Evolutionary conservation across 495 filamentous ascomycete genomes (phyloP), one percentile per base, ranked within the genome.

Genomic region (Penicillium psychrofluorescens): DNA sequence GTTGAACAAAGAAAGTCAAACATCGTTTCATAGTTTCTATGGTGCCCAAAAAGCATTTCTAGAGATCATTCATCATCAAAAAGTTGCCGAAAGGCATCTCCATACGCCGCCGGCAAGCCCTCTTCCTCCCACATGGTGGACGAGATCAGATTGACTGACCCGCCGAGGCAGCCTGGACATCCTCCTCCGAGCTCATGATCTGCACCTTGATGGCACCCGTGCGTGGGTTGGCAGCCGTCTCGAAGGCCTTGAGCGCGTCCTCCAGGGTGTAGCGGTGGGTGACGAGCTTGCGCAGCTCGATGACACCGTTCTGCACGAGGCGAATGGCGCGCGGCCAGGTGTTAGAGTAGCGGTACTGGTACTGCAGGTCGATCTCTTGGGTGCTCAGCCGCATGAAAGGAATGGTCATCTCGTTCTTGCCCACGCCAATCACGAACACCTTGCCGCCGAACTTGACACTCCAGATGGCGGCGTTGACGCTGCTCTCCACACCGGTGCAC

Each of bases 171-270:
- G 62, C 64, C 56, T 65, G 60, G 35, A 73, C 65, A 50, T 73
- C 67, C 45, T 68, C 67, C 50, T 64, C 65, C 6, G 63, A 67
- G 56, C 70, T 73, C 70, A 73, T 71, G 40, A 95, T 97, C 72
- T 88, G 81, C 52, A 95, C 90, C 72, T 97, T 97, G 61, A 97
- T 95, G 11, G 90, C 90, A 3, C 91, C 90, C 32, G 83, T 95
- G 70, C 81, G 88, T n/a, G 86, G 81, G 64, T 95, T 80, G 2
- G 84, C 77, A 14, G 88, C 88, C 11, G 83, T 90, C 65, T 86
- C 77, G 64, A 97, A 97, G 16, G 91, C 91, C 67, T 90, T 78
- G 27, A 91, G 61, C 4, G 90, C 89, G 49, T 97, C 83, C 71
- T 95, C 91, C 9, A 95, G 65, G 31, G 73, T 57, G 66, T 85